Base-by-base conservation (phyloP, 1,284 basidiomycete genomes). In the Fomes fomentarius region DNA sequence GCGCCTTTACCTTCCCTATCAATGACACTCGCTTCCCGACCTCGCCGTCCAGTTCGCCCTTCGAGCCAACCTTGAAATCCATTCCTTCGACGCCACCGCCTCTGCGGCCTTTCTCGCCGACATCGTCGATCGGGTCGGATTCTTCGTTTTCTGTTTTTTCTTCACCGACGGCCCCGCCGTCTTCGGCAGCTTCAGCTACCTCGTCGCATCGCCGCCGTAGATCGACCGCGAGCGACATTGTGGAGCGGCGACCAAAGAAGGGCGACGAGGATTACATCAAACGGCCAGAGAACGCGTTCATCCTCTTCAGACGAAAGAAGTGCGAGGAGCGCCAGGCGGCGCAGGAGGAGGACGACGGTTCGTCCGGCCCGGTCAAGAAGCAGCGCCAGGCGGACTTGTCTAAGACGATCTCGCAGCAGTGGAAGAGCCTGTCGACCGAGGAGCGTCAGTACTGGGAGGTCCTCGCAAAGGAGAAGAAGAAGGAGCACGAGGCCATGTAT, bases 231-330 rank as follows among this genome's bases (percentile, higher is more conserved):
- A 77, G 76, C 69, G 81, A 82, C 47, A 72, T 76, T 72, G 85
- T 82, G 68, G 85, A 88, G 63, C 84, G 84, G 58, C 77, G 87
- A 59, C 87, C 87, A 5, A 87, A 82, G 73, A 87, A 84, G 73
- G 88, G 87, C 65, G 88, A 90, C 70, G 85, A 87, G 52, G 86
- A 88, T 69, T 90, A 90, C 67, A 82, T 90, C 74, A 90, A 90
- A 70, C 82, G 88, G 26, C 87, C 87, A 4, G 87, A 90, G 73
- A 90, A 90, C 66, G 88, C 88, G 21, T 90, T 90, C 77, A 90
- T 90, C 67, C 78, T 90, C 49, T 90, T 90, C 79, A 81, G 88
- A 53, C 80, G 87, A 60, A 82, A 85, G 64, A 87, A 84, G 71
- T 87, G 85, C 70, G 84, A 87, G 70, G 85, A 87, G 50, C 82